Conservation (phyloP, 163 green algal species). For the Chlorella variabilis region DNA sequence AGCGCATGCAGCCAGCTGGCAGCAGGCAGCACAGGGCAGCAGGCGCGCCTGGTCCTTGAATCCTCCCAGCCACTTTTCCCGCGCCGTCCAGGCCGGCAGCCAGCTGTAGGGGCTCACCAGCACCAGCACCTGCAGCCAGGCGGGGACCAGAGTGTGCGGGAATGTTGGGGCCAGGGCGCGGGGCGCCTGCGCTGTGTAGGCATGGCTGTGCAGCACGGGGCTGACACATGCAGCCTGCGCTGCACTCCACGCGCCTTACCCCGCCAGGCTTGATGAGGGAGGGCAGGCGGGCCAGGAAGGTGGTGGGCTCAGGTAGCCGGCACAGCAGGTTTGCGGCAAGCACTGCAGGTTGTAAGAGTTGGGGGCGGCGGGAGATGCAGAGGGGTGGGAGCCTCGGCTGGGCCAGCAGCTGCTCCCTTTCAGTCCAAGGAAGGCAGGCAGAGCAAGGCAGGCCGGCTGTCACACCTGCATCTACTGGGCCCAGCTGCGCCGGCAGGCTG, state of each 20-base stretch:
- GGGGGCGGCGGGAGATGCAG: neutral
- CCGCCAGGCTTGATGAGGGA: slow-evolving; percentile 65
- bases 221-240: neutral
- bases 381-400: neutral
- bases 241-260: neutral
- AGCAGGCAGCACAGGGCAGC: neutral
- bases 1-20: no score
- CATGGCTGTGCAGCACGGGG: no score
- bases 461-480: slow-evolving; percentile 51
- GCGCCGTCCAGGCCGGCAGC: slow-evolving; percentile 76
- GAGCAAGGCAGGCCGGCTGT: no score
- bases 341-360: slow-evolving; percentile 24
- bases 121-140: slow-evolving; percentile 58
- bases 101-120: slow-evolving; percentile 80
- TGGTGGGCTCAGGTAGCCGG: slow-evolving; percentile 53
- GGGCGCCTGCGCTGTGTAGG: no score
- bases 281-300: slow-evolving; percentile 52
- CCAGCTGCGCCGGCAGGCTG: slow-evolving; percentile 48
- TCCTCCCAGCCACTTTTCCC: slow-evolving; percentile 72
- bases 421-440: no score
- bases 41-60: slow-evolving; percentile 31
- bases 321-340: slow-evolving; percentile 81
- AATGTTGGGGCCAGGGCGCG: no score
- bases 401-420: no score
- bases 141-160: no score